Conservation (phyloP, 2,329 filamentous ascomycete genomes). For the Apiospora pterosperma region DNA sequence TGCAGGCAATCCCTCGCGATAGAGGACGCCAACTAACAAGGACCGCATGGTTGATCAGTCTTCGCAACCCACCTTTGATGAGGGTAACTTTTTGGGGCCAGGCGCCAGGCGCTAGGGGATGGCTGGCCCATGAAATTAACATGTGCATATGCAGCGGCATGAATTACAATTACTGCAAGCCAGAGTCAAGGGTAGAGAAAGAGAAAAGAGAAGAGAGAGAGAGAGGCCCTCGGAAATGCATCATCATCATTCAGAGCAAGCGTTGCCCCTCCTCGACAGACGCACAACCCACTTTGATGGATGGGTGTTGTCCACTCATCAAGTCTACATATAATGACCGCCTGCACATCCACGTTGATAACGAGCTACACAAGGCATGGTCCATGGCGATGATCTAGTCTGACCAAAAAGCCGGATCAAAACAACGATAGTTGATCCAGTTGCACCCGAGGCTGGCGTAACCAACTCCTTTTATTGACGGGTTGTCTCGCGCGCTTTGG, state of each 20-base stretch:
- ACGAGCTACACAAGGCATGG: neutral
- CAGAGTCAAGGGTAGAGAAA: neutral
- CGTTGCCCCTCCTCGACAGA: neutral
- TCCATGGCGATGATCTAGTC: neutral
- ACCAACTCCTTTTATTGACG: neutral
- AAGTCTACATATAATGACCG: too few species aligned
- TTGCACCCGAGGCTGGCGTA: neutral
- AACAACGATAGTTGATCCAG: neutral
- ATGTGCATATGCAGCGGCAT: slow-evolving; percentile 1
- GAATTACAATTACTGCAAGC: neutral
- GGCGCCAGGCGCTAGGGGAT: too few species aligned
- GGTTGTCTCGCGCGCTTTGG: neutral
- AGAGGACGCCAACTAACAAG: neutral
- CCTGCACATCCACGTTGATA: neutral
- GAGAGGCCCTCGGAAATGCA: neutral
- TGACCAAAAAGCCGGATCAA: neutral
- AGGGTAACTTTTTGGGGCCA: too few species aligned
- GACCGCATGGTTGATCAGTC: neutral
- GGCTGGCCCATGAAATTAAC: neutral
- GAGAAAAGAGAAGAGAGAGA: neutral
- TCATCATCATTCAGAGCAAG: neutral
- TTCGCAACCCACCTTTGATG: too few species aligned
- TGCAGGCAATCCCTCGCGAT: neutral
- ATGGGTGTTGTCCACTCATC: neutral
- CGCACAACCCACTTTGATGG: neutral